Evolutionary conservation across 345 rosid species (phyloP).

Genomic region (Sonneratia alba): DNA sequence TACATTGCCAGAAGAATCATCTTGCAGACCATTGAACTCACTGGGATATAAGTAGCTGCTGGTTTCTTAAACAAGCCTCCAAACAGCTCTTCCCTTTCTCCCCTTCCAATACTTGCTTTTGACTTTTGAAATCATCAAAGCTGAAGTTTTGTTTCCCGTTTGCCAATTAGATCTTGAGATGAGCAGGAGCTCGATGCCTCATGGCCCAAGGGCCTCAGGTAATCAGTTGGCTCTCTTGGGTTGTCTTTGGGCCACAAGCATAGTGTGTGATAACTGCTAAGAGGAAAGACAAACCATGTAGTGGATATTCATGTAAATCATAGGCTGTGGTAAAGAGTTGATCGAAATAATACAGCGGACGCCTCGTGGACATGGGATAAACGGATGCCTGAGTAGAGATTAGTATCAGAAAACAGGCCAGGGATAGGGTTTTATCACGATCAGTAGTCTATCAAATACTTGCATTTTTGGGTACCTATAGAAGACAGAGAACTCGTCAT

Average conservation of each 20-base stretch:
- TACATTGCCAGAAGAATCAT: no score
- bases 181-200: neutral
- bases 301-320: no score
- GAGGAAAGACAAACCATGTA: no score
- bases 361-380: no score
- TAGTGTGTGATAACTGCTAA: neutral
- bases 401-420: no score
- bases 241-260: neutral
- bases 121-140: neutral
- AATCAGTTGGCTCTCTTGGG: neutral
- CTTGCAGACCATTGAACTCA: no score
- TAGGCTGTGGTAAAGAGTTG: no score
- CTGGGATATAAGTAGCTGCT: no score
- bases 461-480: neutral
- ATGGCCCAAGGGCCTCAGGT: neutral
- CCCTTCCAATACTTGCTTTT: neutral
- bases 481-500: neutral
- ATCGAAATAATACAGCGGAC: no score
- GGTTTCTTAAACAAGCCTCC: no score
- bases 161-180: neutral
- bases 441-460: neutral
- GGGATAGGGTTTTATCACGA: neutral
- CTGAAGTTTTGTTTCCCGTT: neutral
- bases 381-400: no score
- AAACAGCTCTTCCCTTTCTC: no score